A percentile compares a stretch with the other conserved stretches of the same genome.
phyloP scores from a whole-genome alignment of 1,284 basidiomycete genomes.

The Megacollybia platyphylla region DNA sequence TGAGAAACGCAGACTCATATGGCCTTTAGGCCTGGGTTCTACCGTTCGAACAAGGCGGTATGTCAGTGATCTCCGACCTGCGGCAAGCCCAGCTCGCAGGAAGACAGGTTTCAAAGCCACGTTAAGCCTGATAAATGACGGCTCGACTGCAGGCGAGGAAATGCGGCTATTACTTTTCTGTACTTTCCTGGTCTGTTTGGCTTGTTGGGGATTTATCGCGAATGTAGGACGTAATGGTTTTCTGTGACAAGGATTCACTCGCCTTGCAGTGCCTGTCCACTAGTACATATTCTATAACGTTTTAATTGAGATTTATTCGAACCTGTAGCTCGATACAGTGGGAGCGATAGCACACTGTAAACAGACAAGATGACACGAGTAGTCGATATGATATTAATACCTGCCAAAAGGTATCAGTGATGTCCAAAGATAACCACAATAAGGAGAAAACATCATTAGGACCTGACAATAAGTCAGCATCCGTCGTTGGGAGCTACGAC shows the following conservation, averaged over 20 bases:
- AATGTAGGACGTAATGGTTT: slow-evolving; percentile 4
- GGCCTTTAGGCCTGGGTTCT: slow-evolving; percentile 29
- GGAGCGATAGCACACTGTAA: no score
- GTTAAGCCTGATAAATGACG: slow-evolving; percentile 36
- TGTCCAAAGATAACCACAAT: not conserved
- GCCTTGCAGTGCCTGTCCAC: no score
- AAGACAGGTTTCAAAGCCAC: slow-evolving; percentile 21
- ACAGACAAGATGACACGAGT: no score
- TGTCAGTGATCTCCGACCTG: slow-evolving; percentile 35
- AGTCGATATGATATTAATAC: slow-evolving; percentile 1
- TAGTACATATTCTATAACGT: no score
- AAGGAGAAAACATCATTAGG: slow-evolving; percentile 21
- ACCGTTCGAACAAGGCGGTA: slow-evolving; percentile 22
- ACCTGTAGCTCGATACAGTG: no score
- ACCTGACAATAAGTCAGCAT: slow-evolving; percentile 66
- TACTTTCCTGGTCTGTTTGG: slow-evolving; percentile 36
- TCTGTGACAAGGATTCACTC: no score
- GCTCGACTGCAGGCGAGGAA: slow-evolving; percentile 56
- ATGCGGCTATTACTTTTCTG: slow-evolving; percentile 48
- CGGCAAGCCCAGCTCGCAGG: slow-evolving; percentile 19
- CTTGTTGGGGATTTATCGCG: slow-evolving; percentile 38
- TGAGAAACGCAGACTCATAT: slow-evolving; percentile 21
- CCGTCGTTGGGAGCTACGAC: slow-evolving; percentile 4
- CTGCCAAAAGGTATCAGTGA: slow-evolving; percentile 1
- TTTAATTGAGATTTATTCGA: no score